Evolutionary conservation across 108 stramenopile species (phyloP), one percentile per base, ranked within the genome.

Genomic region (Halocafeteria seosinensis): DNA sequence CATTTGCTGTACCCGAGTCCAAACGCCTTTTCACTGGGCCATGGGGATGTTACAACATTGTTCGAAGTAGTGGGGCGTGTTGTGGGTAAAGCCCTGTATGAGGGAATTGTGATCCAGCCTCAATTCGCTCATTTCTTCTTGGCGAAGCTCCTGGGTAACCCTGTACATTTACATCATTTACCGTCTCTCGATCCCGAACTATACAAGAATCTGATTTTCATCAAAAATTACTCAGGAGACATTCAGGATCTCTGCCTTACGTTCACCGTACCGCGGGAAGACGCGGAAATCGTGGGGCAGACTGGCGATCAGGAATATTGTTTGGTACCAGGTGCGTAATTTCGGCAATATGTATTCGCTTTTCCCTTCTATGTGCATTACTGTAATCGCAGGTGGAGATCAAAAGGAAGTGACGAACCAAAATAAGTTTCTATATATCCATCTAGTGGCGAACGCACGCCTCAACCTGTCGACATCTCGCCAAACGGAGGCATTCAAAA

Each of bases 121-220:
- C 86, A 85, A 61, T 98, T 98, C 76, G 90, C 96, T 5, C 91
- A 87, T 53, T 89, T 93, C 73, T 95, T 95, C 69, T 78, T 98
- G 12, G 79, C 86, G 1, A 90, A 89, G 64, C 74, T 98, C 27
- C 83, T 87, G 11, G 88, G 91, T 1, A 85, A 87, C 69, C 89
- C 89, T 68, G 85, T 86, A 70, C 90, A 81, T 65, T 73, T 92
- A 6, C 81, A 91, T 60, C 74, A 85, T 61, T 67, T 93, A 12
- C 80, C 86, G 11, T 81, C 87, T 0, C 79, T 94, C 53, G 95
- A 98, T 71, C 62, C 66, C 21, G 87, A 88, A 73, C 86, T 98
- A 8, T 87, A 92, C 71, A 80, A 79, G 50, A 92, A 93, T 65
- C 81, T 98, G 62, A 85, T 89, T 84, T 94, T 93, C 71, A 76